These are phyloP conservation scores for Calonectria ilicicola DNA, from an alignment of 2,329 filamentous ascomycete species.

Conservation along the genomic window DNA sequence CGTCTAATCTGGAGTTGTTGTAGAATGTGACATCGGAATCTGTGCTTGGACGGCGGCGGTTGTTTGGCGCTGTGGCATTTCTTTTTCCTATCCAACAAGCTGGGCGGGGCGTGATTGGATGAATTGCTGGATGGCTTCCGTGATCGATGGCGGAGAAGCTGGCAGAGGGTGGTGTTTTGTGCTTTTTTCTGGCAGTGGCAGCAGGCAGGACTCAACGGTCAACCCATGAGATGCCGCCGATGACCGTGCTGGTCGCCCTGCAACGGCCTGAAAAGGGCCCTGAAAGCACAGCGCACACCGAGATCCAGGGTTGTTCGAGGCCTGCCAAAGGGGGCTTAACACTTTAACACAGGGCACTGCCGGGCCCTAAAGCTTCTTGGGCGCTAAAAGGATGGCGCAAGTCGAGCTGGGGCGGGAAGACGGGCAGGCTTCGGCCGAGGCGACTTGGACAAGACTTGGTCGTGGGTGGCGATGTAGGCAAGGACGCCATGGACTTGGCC, in stretches of 20 bases:
- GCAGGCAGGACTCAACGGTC: neutral
- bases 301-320: neutral
- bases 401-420: conserved; percentile 24
- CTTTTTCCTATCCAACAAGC: neutral
- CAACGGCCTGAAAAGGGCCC: neutral
- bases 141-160: neutral
- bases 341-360: conserved; percentile 26
- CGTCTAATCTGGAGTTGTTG: neutral
- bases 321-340: neutral
- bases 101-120: neutral
- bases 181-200: neutral
- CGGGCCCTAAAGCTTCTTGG: conserved; percentile 13
- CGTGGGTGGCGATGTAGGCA: neutral
- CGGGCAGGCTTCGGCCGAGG: conserved; percentile 34
- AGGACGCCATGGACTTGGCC: neutral
- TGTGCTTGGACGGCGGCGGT: neutral
- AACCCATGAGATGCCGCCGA: conserved; percentile 2
- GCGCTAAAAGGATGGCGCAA: conserved; percentile 35
- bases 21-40: neutral
- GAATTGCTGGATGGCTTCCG: neutral
- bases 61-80: neutral
- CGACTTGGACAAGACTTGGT: conserved; percentile 12
- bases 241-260: conserved; percentile 27
- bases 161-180: neutral
- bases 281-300: neutral